A percentile compares a stretch with the other conserved stretches of the same genome.
These are phyloP conservation scores for Hordeum marinum DNA, from an alignment of 176 grass and related monocot species.

Conservation along the genomic window DNA sequence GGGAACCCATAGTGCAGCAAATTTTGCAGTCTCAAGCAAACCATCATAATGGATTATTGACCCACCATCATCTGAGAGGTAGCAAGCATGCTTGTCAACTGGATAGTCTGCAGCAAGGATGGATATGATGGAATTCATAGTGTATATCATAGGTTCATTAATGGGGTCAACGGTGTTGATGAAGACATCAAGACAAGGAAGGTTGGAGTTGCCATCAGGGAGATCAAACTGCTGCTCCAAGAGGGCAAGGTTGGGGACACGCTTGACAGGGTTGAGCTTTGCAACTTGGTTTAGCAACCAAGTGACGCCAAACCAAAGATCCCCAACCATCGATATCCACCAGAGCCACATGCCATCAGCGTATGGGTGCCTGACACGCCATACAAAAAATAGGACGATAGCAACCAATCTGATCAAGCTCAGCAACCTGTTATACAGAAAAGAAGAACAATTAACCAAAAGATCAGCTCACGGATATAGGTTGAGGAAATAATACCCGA, in stretches of 20 bases:
- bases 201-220: conserved; percentile 37
- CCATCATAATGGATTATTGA: conserved; percentile 46
- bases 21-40: conserved; percentile 42
- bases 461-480: background rate
- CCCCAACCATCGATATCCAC: conserved; percentile 45
- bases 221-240: conserved; percentile 37
- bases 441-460: background rate
- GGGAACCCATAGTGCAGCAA: conserved; percentile 39
- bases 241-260: conserved; percentile 24
- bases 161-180: conserved; percentile 47
- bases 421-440: conserved; percentile 27
- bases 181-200: conserved; percentile 38
- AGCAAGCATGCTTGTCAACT: conserved; percentile 42
- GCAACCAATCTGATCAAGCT: conserved; percentile 36
- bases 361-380: conserved; percentile 36
- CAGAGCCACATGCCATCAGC: conserved; percentile 49
- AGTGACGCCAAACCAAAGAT: conserved; percentile 44
- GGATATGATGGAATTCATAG: conserved; percentile 44
- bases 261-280: conserved; percentile 36
- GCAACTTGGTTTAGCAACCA: conserved; percentile 44
- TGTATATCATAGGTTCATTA: conserved; percentile 51
- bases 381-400: conserved; percentile 44
- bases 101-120: conserved; percentile 51
- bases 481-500: background rate
- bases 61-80: conserved; percentile 47